Evolutionary conservation across 225 moss, liverwort and hornwort species (phyloP), one percentile per base, ranked within the genome.

Genomic region (Pseudoscleropodium purum): DNA sequence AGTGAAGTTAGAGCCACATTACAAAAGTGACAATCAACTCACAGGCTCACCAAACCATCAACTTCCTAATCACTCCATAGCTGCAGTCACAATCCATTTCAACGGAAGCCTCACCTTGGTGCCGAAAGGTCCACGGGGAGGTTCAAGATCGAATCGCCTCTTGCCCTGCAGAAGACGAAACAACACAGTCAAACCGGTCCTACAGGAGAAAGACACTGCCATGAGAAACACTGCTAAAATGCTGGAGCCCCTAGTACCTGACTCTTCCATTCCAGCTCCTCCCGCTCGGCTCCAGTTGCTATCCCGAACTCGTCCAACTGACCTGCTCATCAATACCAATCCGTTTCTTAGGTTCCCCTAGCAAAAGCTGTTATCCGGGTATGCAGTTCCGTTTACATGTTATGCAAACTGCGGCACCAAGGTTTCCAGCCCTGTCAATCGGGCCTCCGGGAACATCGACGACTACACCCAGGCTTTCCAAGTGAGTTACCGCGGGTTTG

Each of bases 211-310:
- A 63, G 11, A 57, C 14, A 26, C 18, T 51, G 59, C 81, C 88
- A n/a, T 62, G 4, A 59, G 34, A 17, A 77, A 81, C 70, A 84
- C 7, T 15, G 11, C 23, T 5, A 63, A 56, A 41, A 64, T 47
- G 36, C 36, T 52, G 43, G 47, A 82, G 41, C 1, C 25, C 81
- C 49, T 12, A 47, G 63, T 83, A 93, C 95, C 93, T 93, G 81
- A 51, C 91, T 90, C 91, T 95, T 90, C 79, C 92, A 94, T 91
- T 95, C 95, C 73, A 94, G 85, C 81, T 95, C 95, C 91, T 95
- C 95, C n/a, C 94, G 93, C 89, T 95, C 93, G 56, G 90, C 90
- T 90, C 95, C 95, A 49, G 94, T 95, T 64, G 95, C 94, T 80
- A 95, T 95, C 61, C 95, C 93, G 59, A 95, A 95, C 87, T 95